phyloP scores from a whole-genome alignment of 305 asterid species.

The Fraxinus sp. region DNA sequence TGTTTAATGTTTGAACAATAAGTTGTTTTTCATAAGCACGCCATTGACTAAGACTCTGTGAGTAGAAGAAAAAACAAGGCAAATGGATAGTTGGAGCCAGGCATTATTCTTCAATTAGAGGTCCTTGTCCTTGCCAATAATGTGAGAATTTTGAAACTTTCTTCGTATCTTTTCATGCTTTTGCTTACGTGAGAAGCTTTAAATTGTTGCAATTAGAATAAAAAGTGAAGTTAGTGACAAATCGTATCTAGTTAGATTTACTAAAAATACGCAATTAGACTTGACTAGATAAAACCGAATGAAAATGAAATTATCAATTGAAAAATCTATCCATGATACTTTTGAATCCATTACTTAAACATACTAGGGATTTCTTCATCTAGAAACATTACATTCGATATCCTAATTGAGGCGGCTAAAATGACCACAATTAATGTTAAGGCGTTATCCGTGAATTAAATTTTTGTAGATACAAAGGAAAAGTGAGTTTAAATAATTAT shows the following conservation, averaged over 20 bases:
- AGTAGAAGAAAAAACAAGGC: neutral
- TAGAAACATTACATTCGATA: neutral
- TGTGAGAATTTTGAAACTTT: neutral
- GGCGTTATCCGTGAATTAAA: neutral
- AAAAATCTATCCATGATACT: neutral
- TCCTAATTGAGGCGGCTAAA: neutral
- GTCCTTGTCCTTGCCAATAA: neutral
- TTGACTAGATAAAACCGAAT: neutral
- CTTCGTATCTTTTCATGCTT: neutral
- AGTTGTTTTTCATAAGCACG: neutral
- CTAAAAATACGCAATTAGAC: neutral
- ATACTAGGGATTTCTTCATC: neutral
- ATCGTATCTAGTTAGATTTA: neutral
- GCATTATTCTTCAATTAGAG: neutral
- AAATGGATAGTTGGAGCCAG: neutral
- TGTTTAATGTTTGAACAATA: neutral
- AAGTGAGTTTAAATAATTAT: too few relatives aligned
- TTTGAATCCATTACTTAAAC: neutral
- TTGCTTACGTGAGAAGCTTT: neutral
- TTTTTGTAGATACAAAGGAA: too few relatives aligned
- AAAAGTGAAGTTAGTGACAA: neutral
- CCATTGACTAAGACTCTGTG: neutral
- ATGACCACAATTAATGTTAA: neutral
- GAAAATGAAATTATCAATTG: neutral
- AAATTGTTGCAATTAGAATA: neutral